A percentile compares a stretch with the other conserved stretches of the same genome.
phyloP scores from a whole-genome alignment of 2,329 filamentous ascomycete genomes.

The Gremmenia infestans region DNA sequence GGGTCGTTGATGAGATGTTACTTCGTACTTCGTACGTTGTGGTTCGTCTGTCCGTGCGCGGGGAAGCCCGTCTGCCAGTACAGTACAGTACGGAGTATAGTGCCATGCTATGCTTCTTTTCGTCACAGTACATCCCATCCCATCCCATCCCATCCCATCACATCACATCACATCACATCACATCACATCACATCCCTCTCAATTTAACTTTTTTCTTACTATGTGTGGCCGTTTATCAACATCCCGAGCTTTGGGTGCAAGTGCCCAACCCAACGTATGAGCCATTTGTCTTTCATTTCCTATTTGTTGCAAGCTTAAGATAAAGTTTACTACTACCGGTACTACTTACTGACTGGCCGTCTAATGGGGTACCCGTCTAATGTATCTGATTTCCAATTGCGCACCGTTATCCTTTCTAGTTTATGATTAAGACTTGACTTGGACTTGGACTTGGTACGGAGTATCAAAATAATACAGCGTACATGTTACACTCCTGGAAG shows the following conservation, averaged over 20 bases:
- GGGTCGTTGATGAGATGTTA: no score
- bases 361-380: no score
- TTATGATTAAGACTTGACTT: not conserved
- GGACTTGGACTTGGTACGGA: not conserved
- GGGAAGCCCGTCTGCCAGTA: not conserved
- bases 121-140: no score
- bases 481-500: not conserved
- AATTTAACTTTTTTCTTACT: no score
- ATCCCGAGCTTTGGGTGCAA: not conserved
- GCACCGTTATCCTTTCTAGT: not conserved
- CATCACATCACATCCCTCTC: not conserved
- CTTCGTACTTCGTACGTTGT: no score
- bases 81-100: not conserved
- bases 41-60: slow-evolving; percentile 1
- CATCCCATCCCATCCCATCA: not conserved
- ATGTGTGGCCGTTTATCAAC: not conserved
- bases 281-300: not conserved
- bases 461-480: not conserved
- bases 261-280: not conserved
- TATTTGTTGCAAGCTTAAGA: no score
- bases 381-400: no score
- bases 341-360: no score
- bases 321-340: no score
- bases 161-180: not conserved
- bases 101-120: no score